Base-by-base conservation (phyloP, 352 stramenopile genomes). In the Globisporangium iwayamae region DNA sequence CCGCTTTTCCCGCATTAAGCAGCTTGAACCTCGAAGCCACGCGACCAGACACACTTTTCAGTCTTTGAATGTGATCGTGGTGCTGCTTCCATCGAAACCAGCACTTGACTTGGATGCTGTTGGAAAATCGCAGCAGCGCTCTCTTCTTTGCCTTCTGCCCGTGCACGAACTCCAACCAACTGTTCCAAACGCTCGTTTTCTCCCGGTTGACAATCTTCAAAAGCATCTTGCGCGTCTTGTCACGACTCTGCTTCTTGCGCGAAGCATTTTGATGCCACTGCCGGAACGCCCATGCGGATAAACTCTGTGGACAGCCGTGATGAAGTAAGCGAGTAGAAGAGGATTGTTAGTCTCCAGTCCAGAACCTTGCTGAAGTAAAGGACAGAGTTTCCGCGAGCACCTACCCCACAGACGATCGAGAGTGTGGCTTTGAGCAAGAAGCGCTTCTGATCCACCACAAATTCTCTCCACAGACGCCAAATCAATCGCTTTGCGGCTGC, bases 401-500 rank as follows among this genome's bases (percentile, higher is more conserved):
- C 54, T 72, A 92, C 83, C 25, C 78, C 81, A 18, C 70, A 85
- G 11, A 92, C 69, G 43, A 92, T 90, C 2, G 83, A 89, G 45
- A 90, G 68, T 30, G 71, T 87, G 0, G 83, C 75, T 52, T 90
- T 86, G 39, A 93, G 60, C 30, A 94, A 39, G 56, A 93, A 94
- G 11, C 70, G 67, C 57, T 90, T 89, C 45, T 94, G 81, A 3
- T 80, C 60, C 0, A 60, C n/a, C 14, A 77, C 64, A 56, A 93
- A 89, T 41, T 73, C 69, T 36, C 48, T 54, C 85, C 83, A 94
- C 14, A 79, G 57, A 2, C 66, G 65, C 60, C 83, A 77, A 9
- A 90, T 63, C 14, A 90, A 57, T 0, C 71, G 63, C 62, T 89
- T 85, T 0, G 65, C 72, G 6, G 62, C 58, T 2, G 63, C 11